phyloP scores from a whole-genome alignment of 345 rosid genomes.

The Punica granatum region DNA sequence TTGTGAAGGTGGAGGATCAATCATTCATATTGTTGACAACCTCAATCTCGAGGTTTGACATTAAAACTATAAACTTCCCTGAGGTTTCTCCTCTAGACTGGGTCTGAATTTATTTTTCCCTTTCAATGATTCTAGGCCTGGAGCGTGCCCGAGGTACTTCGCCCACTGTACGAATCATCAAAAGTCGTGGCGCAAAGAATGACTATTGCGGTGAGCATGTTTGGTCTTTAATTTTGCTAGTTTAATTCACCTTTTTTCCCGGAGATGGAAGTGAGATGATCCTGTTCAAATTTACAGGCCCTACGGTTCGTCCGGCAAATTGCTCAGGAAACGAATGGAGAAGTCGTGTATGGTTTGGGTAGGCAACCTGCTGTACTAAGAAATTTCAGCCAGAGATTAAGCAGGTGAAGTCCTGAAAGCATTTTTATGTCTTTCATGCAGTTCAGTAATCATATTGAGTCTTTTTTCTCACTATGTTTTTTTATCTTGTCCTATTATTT shows the following conservation, averaged over 20 bases:
- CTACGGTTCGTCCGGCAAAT: constrained; percentile 74
- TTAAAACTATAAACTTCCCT: neutral
- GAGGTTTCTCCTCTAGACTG: neutral
- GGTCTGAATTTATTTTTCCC: neutral
- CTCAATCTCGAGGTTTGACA: constrained; percentile 74
- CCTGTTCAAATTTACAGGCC: constrained; percentile 39
- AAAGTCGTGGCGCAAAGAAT: constrained; percentile 88
- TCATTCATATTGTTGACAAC: constrained; percentile 95
- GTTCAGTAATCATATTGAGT: neutral
- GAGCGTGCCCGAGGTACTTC: constrained; percentile 98
- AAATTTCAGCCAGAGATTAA: constrained; percentile 91
- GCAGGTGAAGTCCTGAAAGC: constrained; percentile 43
- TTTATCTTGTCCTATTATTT: neutral
- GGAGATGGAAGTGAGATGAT: neutral
- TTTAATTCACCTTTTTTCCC: neutral
- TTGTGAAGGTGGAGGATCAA: constrained; percentile 98
- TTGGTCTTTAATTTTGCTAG: neutral
- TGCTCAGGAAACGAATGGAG: constrained; percentile 96
- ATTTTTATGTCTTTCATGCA: neutral
- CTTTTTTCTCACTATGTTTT: neutral
- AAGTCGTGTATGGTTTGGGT: constrained; percentile 89
- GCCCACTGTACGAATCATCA: constrained; percentile 92
- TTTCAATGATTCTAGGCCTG: constrained; percentile 52
- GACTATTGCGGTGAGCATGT: constrained; percentile 77
- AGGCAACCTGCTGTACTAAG: constrained; percentile 92